Evolutionary conservation across 805 yeast genomes (phyloP), one percentile per base, ranked within the genome.

Genomic region (Wickerhamiella kurtzmanii): DNA sequence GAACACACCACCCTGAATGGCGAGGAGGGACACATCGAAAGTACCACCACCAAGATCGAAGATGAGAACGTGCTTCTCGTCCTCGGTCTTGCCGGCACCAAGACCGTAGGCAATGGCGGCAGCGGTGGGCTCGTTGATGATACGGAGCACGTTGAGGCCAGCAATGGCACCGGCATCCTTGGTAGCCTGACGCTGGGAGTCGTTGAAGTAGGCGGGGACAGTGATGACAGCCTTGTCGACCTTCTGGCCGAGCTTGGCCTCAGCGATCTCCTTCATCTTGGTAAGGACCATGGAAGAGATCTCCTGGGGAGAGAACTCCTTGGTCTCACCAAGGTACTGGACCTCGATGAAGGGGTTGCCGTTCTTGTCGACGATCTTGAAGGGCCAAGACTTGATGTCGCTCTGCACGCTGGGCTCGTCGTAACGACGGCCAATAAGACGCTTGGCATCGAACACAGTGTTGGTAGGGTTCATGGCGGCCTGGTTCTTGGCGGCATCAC

Each of bases 41-140:
- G 96, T 86, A 76, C 96, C 96, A 72, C 96, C 96, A 78, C 96
- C 96, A 64, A 86, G 75, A 71, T 86, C 96, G 75, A 86, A 86
- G 63, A 86, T 86, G 64, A 86, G 75, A 53, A 86, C 89, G 70
- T 82, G 80, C 75, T 81, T 82, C 73, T 83, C 94, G 62, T 77
- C 79, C 66, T 76, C 76, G 64, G 79, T 75, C 73, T 79, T 77
- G 58, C 82, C 89, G 61, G 87, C 86, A 79, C 89, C 95, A 54
- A 88, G 76, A 72, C 96, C 96, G 73, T 87, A 87, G 57, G 96
- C 96, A 70, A 86, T 84, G 55, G 96, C 96, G 56, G 96, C 96
- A 45, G 96, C 96, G 54, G 96, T 86, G 61, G 92, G 92, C 73
- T 82, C 92, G 73, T 82, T 82, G 64, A 82, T 82, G 68, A 82